Evolutionary conservation across 179 eudicot genomes (phyloP), one percentile per base, ranked within the genome.

Genomic region (Carnegiea gigantea): DNA sequence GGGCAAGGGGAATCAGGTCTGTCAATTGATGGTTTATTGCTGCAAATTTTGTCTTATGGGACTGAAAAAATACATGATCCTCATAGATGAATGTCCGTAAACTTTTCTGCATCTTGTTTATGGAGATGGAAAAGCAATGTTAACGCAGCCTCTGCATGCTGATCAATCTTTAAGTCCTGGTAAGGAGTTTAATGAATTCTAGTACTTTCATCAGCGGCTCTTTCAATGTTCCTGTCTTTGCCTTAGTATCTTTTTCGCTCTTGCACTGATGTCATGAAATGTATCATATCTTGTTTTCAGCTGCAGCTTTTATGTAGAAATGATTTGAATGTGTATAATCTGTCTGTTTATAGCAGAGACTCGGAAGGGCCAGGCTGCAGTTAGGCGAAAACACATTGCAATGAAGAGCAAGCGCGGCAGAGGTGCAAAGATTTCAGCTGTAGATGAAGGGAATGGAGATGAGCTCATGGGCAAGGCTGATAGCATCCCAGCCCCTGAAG

Each of bases 311-410:
- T 74, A 51, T 28, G 24, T 15, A 51, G n/a, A 24, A 11, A 49
- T 13, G 21, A 75, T 23, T 30, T 54, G 2, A 54, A 17, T 9
- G 28, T 59, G 14, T 21, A 64, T 53, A 49, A 15, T 75, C 71
- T 79, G 74, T 23, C 59, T 75, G 14, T 40, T 62, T 64, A 59
- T 46, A 10, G 20, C 77, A 90, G 94, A 88, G 79, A 64, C 36
- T 64, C 87, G 10, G 53, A 82, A 81, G 54, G 83, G 71, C 57
- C 83, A 30, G 70, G 65, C 36, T 46, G n/a, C 65, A 30, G 48
- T 70, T 8, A 88, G 87, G 79, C 87, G 82, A 48, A 92, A 95
- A 87, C 91, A 83, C 73, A 84, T 81, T 59, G 91, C 89, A 54
- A 20, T 62, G 57, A 82, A 53, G 75, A 49, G 53, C n/a, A 85